Percentiles rank a stretch among this genome's conserved stretches.
Evolutionary conservation across 2,329 filamentous ascomycete species (phyloP).

Genomic region (Colletotrichum cuscutae): DNA sequence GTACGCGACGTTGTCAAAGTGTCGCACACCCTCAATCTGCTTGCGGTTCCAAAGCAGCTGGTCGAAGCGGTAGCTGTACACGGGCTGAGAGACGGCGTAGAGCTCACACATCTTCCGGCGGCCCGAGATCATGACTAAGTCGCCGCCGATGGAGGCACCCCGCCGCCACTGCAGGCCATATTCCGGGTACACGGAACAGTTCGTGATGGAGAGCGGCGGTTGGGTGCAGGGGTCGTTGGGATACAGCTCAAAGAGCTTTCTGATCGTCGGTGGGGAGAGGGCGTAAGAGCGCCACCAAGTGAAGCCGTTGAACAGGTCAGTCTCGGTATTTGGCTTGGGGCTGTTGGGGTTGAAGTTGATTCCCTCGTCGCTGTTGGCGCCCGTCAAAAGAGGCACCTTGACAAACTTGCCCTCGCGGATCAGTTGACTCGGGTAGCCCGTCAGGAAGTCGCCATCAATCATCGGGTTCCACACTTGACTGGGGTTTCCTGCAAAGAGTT

Average conservation of each 20-base stretch:
- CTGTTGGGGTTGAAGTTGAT: slow-evolving; percentile 50
- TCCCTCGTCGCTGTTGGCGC: slow-evolving; percentile 61
- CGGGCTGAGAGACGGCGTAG: slow-evolving; percentile 47
- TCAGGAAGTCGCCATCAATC: slow-evolving; percentile 59
- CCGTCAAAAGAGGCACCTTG: slow-evolving; percentile 56
- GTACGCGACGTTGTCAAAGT: slow-evolving; percentile 62
- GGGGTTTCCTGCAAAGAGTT: slow-evolving; percentile 48
- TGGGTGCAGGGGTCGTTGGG: slow-evolving; percentile 58
- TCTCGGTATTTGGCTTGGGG: slow-evolving; percentile 51
- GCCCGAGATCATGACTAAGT: slow-evolving; percentile 59
- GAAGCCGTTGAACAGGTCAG: slow-evolving; percentile 53
- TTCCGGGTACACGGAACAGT: slow-evolving; percentile 43
- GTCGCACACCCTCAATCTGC: slow-evolving; percentile 52
- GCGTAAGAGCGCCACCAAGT: slow-evolving; percentile 57
- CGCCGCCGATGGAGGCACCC: slow-evolving; percentile 55
- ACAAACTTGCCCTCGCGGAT: slow-evolving; percentile 53
- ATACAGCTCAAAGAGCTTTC: slow-evolving; percentile 56
- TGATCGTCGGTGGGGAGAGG: slow-evolving; percentile 55
- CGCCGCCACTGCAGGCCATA: slow-evolving; percentile 57
- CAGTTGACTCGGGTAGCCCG: slow-evolving; percentile 58
- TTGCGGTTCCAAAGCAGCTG: slow-evolving; percentile 54
- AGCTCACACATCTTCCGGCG: slow-evolving; percentile 56
- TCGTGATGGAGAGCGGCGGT: slow-evolving; percentile 53
- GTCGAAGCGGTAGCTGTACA: slow-evolving; percentile 62
- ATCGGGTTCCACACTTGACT: slow-evolving; percentile 54